Percentiles rank a stretch among this genome's conserved stretches.
phyloP scores from a whole-genome alignment of 352 stramenopile genomes.

The Phytophthora idaei region DNA sequence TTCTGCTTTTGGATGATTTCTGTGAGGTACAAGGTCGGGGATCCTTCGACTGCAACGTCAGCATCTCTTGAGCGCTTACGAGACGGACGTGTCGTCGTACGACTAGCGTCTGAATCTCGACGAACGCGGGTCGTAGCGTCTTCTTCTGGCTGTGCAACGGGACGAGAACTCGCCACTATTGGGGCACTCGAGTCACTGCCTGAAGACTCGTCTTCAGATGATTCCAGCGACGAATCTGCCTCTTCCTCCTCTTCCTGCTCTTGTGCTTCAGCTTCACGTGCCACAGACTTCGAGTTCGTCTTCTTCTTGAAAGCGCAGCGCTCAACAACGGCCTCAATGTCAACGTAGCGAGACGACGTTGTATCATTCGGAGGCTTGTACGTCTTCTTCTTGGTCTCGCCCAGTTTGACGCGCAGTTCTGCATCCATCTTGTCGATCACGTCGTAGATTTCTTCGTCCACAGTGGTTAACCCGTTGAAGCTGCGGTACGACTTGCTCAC shows the following conservation, averaged over 20 bases:
- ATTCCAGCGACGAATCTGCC: conserved; percentile 31
- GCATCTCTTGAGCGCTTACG: conserved; percentile 27
- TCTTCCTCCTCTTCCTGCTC: conserved; percentile 12
- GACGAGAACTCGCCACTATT: conserved; percentile 9
- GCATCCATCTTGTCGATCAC: conserved; percentile 46
- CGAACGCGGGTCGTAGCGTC: conserved; percentile 2
- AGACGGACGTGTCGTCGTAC: neutral
- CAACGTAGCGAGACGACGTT: conserved; percentile 40
- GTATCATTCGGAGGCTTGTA: conserved; percentile 40
- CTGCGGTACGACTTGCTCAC: conserved; percentile 45
- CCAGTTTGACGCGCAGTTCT: conserved; percentile 28
- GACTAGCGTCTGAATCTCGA: conserved; percentile 6
- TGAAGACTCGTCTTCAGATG: conserved; percentile 15
- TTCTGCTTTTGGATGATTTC: conserved; percentile 50
- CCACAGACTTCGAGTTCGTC: conserved; percentile 13
- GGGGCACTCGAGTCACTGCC: conserved; percentile 25
- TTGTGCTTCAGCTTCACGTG: neutral
- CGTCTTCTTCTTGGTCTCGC: conserved; percentile 45
- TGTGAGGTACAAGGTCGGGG: conserved; percentile 38
- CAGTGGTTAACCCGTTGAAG: conserved; percentile 40
- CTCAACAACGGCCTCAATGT: conserved; percentile 44
- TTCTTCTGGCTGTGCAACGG: neutral
- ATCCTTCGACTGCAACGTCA: conserved; percentile 2
- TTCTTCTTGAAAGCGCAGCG: conserved; percentile 30
- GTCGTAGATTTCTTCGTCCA: conserved; percentile 41